These are phyloP conservation scores for Lodderomyces theae DNA, from an alignment of 1,139 yeast genomes.

Conservation along the genomic window DNA sequence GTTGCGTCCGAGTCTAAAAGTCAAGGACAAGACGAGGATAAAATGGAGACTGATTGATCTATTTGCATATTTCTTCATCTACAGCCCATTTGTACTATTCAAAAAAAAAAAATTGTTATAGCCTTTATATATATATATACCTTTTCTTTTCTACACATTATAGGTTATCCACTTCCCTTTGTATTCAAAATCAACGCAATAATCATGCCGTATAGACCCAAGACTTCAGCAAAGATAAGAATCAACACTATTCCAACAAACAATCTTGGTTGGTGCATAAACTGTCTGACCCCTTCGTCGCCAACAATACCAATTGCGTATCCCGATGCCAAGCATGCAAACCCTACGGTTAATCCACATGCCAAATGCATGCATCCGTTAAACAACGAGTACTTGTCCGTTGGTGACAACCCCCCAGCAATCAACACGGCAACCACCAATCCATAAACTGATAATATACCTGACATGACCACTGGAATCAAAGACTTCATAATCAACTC, in stretches of 20 bases:
- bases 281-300: constrained; percentile 97
- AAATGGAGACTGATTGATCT: constrained; percentile 51
- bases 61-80: not conserved
- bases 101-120: not conserved
- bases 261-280: constrained; percentile 93
- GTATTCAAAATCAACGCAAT: constrained; percentile 89
- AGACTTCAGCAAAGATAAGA: constrained; percentile 97
- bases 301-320: constrained; percentile 98
- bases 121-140: too few species aligned
- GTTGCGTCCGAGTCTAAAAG: constrained; percentile 3
- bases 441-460: constrained; percentile 95
- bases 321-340: constrained; percentile 97
- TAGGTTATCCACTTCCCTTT: constrained; percentile 69
- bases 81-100: constrained; percentile 1
- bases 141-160: too few species aligned
- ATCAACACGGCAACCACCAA: constrained; percentile 92
- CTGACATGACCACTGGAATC: constrained; percentile 97
- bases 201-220: constrained; percentile 94
- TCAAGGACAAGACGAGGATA: constrained; percentile 26
- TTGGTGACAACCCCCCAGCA: constrained; percentile 86
- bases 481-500: constrained; percentile 79
- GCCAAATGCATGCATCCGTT: constrained; percentile 97
- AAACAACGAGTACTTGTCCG: constrained; percentile 75
- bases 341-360: constrained; percentile 92
- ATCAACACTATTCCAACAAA: constrained; percentile 97